Conservation (phyloP, 2,329 filamentous ascomycete species). For the Dactylonectria macrodidyma region DNA sequence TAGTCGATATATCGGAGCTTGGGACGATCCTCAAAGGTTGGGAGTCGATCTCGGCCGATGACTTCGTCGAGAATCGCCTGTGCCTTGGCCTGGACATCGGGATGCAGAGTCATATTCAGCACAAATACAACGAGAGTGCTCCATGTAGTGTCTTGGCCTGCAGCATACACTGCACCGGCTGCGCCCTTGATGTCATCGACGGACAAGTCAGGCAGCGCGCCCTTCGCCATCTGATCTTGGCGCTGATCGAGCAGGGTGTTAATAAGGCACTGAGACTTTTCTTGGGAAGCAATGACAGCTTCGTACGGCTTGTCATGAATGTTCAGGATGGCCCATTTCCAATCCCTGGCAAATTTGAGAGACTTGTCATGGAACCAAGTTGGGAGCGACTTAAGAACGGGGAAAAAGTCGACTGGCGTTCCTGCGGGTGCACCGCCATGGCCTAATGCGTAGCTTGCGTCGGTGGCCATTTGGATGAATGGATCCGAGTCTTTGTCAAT, state of each 20-base stretch:
- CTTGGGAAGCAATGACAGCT: constrained; percentile 50
- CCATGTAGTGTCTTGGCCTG: constrained; percentile 34
- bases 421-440: constrained; percentile 50
- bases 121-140: constrained; percentile 56
- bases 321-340: constrained; percentile 52
- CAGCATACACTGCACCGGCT: constrained; percentile 27
- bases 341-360: constrained; percentile 49
- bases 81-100: constrained; percentile 57
- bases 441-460: constrained; percentile 49
- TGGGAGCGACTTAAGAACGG: constrained; percentile 60
- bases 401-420: constrained; percentile 65
- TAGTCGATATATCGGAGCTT: constrained; percentile 28
- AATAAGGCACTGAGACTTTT: constrained; percentile 49
- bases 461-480: constrained; percentile 56
- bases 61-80: constrained; percentile 58
- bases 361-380: constrained; percentile 52
- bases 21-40: constrained; percentile 55
- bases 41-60: constrained; percentile 58
- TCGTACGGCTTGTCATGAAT: constrained; percentile 63
- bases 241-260: constrained; percentile 47
- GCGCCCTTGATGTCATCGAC: constrained; percentile 30
- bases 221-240: constrained; percentile 44
- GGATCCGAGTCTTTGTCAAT: constrained; percentile 56
- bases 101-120: constrained; percentile 60
- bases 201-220: constrained; percentile 51